These are phyloP conservation scores for Tricholoma bakamatsutake DNA, from an alignment of 768 basidiomycete genomes.

Conservation along the genomic window DNA sequence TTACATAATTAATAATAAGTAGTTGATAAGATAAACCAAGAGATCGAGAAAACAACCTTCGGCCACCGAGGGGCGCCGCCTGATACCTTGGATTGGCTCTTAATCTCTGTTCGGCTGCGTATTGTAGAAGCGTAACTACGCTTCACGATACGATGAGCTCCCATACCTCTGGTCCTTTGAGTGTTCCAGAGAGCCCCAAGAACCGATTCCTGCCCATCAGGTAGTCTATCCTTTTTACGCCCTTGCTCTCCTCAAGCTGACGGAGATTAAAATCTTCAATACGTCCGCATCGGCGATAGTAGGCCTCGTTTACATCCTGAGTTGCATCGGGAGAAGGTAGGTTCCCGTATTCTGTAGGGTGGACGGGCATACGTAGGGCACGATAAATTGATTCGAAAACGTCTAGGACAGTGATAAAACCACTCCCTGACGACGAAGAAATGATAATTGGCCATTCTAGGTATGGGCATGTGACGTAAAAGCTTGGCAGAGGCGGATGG, in stretches of 20 bases:
- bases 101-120: neutral
- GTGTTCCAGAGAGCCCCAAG: slow-evolving; percentile 43
- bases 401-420: slow-evolving; percentile 41
- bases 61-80: neutral
- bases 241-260: slow-evolving; percentile 37
- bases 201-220: slow-evolving; percentile 40
- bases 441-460: slow-evolving; percentile 30
- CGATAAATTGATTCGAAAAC: slow-evolving; percentile 42
- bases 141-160: slow-evolving; percentile 32
- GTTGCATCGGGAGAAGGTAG: slow-evolving; percentile 26
- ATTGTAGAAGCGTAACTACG: neutral
- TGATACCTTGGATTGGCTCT: neutral
- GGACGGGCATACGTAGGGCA: slow-evolving; percentile 41
- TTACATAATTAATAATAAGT: neutral
- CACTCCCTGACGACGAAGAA: slow-evolving; percentile 20
- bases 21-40: slow-evolving; percentile 1
- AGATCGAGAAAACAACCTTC: neutral
- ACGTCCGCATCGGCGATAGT: slow-evolving; percentile 34
- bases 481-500: slow-evolving; percentile 29
- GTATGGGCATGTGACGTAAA: slow-evolving; percentile 29
- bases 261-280: slow-evolving; percentile 21
- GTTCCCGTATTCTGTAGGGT: slow-evolving; percentile 36
- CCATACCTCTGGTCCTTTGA: slow-evolving; percentile 36
- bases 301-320: slow-evolving; percentile 38
- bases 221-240: slow-evolving; percentile 52